These are phyloP conservation scores for Trapa incisa DNA, from an alignment of 345 rosid species.

Conservation along the genomic window DNA sequence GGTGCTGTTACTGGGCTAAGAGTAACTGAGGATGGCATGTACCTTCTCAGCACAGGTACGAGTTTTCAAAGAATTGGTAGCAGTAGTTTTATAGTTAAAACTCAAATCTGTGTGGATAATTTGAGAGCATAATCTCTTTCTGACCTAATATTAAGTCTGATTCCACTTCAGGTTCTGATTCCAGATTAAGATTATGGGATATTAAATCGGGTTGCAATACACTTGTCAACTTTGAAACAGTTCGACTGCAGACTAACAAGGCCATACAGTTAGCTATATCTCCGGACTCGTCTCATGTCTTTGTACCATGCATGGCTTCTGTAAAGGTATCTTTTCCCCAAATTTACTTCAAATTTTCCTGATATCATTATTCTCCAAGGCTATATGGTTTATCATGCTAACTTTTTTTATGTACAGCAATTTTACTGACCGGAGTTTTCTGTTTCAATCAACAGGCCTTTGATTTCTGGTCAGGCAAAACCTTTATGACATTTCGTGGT, in stretches of 20 bases:
- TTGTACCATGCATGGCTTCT: constrained; percentile 78
- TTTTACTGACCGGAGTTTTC: constrained; percentile 6
- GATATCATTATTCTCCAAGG: constrained; percentile 4
- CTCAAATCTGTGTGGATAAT: neutral
- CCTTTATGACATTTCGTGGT: constrained; percentile 46
- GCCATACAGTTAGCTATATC: constrained; percentile 55
- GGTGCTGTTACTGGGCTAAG: constrained; percentile 85
- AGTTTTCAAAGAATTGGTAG: neutral
- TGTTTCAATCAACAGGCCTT: constrained; percentile 40
- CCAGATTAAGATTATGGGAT: constrained; percentile 92
- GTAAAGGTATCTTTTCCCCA: constrained; percentile 35
- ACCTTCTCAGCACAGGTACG: constrained; percentile 87
- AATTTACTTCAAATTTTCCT: neutral
- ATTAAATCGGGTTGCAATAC: constrained; percentile 83
- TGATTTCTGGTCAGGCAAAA: constrained; percentile 74
- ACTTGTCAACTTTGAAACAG: constrained; percentile 82
- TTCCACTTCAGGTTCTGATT: constrained; percentile 67
- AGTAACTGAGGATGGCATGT: constrained; percentile 79
- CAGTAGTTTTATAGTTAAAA: neutral
- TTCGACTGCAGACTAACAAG: constrained; percentile 66
- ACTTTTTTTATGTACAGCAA: neutral
- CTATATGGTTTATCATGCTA: neutral
- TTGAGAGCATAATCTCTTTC: neutral
- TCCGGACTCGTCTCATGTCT: constrained; percentile 54
- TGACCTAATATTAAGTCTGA: neutral